These are phyloP conservation scores for Jacaranda mimosifolia DNA, from an alignment of 257 asterid species.

Conservation along the genomic window DNA sequence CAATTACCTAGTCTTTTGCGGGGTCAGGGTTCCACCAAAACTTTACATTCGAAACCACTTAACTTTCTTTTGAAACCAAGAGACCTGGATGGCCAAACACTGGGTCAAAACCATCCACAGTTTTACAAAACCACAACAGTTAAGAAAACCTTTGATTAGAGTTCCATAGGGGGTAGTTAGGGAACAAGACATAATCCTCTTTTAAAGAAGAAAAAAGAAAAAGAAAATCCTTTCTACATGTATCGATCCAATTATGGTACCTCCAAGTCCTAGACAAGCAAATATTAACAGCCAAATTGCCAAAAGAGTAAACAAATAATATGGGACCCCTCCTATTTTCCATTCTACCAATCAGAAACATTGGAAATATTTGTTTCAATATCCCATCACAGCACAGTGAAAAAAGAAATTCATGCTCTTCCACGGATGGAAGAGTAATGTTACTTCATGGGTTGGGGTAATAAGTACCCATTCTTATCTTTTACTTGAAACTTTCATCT, in stretches of 20 bases:
- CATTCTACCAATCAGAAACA: background rate
- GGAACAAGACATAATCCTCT: too few relatives aligned
- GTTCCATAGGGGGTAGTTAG: too few relatives aligned
- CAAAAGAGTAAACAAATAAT: background rate
- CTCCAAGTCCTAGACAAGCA: background rate
- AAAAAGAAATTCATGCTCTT: constrained; percentile 17
- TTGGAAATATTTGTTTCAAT: background rate
- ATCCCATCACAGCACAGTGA: background rate
- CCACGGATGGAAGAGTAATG: background rate
- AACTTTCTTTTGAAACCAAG: background rate
- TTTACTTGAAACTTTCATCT: background rate
- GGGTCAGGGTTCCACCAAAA: background rate
- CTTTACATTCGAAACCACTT: background rate
- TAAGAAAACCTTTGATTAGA: background rate
- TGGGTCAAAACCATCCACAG: constrained; percentile 1
- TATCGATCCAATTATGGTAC: background rate
- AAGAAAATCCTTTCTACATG: background rate
- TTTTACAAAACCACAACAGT: background rate
- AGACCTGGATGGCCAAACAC: background rate
- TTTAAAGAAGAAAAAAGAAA: too few relatives aligned
- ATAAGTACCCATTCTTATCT: background rate
- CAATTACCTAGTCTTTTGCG: background rate
- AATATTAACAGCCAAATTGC: background rate
- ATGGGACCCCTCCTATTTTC: background rate
- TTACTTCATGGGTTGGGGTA: background rate